Base-by-base conservation (phyloP, 306 rosid genomes). In the Ormosia semicastrata region DNA sequence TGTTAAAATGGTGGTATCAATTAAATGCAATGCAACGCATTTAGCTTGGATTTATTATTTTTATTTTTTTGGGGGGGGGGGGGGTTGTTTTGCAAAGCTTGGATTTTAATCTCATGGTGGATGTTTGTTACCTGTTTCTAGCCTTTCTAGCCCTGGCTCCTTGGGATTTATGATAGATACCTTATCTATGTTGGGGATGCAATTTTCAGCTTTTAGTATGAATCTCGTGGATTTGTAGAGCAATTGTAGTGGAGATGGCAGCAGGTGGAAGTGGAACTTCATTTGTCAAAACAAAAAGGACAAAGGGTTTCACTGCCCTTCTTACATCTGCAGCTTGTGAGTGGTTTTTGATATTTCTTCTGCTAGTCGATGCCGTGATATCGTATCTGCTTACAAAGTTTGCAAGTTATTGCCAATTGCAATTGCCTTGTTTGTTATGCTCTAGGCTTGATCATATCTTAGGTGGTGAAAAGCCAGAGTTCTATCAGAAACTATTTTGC, bases 301-400 rank as follows among this genome's bases (percentile, higher is more conserved):
- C 81, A 8, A 79, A 68, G 44, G 88, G 91, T 32, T 77, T 88
- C 77, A 62, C 75, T 17, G 36, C 84, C 60, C 72, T 82, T 86
- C 86, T 94, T 63, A 77, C 86, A 73, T 86, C 87, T 73, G 94
- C 94, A 83, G 94, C 92, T 86, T 93, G 94, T 86, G 98, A 93
- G 87, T 94, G 97, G 98, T 41, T 91, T 73, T 87, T 94, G 90
- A 88, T 93, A 60, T 90, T 93, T 84, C 89, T 93, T 67, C 85
- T 94, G 87, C 85, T 93, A 65, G 17, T 90, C 15, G 80, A 93
- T 82, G 91, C 89, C 76, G 73, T 79, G 49, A 59, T 94, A 52
- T 93, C 94, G 30, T 91, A 89, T 80, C 57, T 89, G 62, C 84
- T 93, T 53, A 88, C 88, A 46, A 93, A 76, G 60, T 90, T 93